phyloP scores from a whole-genome alignment of 768 basidiomycete genomes.

The Pilatotrama ljubarskyi region DNA sequence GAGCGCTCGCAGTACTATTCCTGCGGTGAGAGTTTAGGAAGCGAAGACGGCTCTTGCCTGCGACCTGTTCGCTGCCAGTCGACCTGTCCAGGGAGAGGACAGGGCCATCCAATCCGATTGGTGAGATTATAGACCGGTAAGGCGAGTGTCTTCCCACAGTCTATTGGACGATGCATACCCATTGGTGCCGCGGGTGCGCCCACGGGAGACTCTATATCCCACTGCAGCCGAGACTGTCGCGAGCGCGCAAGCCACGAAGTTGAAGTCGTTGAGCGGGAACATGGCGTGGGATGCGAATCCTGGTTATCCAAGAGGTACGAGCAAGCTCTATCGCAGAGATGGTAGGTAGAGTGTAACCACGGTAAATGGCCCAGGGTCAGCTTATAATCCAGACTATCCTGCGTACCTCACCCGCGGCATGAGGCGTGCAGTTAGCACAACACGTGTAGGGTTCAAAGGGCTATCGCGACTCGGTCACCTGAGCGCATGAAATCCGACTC shows the following conservation, averaged over 20 bases:
- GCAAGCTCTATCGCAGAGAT: slow-evolving; percentile 5
- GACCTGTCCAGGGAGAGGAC: not conserved
- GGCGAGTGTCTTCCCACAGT: slow-evolving; percentile 1
- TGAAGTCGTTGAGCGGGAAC: slow-evolving; percentile 30
- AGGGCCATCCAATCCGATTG: not conserved
- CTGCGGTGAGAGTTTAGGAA: slow-evolving; percentile 15
- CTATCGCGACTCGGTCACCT: slow-evolving; percentile 10
- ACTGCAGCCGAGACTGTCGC: slow-evolving; percentile 31
- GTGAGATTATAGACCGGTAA: not conserved
- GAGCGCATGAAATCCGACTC: not conserved
- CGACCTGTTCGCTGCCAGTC: not conserved
- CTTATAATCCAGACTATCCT: slow-evolving; percentile 8
- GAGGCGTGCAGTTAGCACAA: slow-evolving; percentile 22
- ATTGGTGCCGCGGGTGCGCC: slow-evolving; percentile 10
- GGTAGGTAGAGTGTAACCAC: slow-evolving; percentile 8
- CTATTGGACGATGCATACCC: slow-evolving; percentile 6
- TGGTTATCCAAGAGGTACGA: not conserved
- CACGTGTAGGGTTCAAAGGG: slow-evolving; percentile 15
- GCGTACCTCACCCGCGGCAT: slow-evolving; percentile 19
- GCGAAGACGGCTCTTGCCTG: not conserved
- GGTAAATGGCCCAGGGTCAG: not conserved
- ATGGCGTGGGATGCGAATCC: slow-evolving; percentile 7
- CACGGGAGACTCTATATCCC: slow-evolving; percentile 25
- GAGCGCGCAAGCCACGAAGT: slow-evolving; percentile 28
- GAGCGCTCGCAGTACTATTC: slow-evolving; percentile 16